These are phyloP conservation scores for Bipolaris zeicola DNA, from an alignment of 2,329 filamentous ascomycete species.

Conservation along the genomic window DNA sequence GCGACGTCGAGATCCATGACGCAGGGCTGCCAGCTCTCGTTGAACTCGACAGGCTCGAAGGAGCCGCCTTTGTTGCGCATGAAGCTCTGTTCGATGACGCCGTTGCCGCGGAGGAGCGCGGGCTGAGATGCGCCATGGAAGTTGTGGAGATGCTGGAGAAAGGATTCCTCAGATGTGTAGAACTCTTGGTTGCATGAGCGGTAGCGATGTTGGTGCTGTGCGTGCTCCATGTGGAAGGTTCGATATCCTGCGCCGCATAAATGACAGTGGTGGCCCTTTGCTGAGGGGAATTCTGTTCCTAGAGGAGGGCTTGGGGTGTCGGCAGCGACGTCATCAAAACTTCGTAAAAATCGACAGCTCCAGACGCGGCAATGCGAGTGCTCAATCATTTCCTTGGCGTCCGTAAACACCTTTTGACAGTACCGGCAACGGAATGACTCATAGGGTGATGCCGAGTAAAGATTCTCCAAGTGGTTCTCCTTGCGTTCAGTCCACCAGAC, in stretches of 20 bases:
- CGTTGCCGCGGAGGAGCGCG: conserved; percentile 30
- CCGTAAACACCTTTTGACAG: conserved; percentile 41
- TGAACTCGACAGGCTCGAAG: conserved; percentile 44
- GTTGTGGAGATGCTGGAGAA: conserved; percentile 43
- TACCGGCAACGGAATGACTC: conserved; percentile 44
- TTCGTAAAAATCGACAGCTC: conserved; percentile 44
- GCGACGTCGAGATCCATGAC: conserved; percentile 30
- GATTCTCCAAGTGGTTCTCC: conserved; percentile 43
- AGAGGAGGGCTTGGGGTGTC: conserved; percentile 41
- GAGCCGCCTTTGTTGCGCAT: conserved; percentile 45
- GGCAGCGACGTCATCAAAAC: conserved; percentile 42
- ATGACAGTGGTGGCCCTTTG: conserved; percentile 45
- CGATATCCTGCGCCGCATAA: conserved; percentile 43
- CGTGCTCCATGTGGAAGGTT: conserved; percentile 41
- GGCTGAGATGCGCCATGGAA: conserved; percentile 41
- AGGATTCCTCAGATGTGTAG: conserved; percentile 42
- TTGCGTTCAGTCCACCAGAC: conserved; percentile 42
- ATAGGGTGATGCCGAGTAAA: conserved; percentile 34
- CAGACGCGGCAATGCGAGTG: conserved; percentile 44
- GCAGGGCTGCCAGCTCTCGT: conserved; percentile 41
- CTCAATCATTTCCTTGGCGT: conserved; percentile 38
- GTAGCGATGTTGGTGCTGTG: conserved; percentile 41
- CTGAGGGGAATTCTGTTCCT: conserved; percentile 41
- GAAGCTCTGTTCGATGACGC: conserved; percentile 43
- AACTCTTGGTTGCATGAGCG: conserved; percentile 43